Base-by-base conservation (phyloP, 306 rosid species). In the Glycyrrhiza uralensis region DNA sequence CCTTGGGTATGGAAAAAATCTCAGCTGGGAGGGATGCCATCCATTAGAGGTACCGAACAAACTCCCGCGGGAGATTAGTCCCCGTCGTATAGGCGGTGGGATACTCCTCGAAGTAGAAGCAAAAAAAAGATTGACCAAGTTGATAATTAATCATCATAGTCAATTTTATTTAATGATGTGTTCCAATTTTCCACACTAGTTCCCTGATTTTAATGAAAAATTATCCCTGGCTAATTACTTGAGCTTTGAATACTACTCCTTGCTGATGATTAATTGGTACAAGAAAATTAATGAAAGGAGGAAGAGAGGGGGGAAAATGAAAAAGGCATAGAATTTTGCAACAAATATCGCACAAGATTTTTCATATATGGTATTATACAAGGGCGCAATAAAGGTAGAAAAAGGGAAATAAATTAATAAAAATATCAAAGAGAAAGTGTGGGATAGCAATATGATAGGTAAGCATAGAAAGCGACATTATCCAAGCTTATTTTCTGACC, bases 381-480 rank as follows among this genome's bases (percentile, higher is more conserved):
- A 44, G 8, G 57, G 22, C 9, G 30, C 41, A 44, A 67, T 39
- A 57, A 78, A 74, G 54, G 41, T 36, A 4, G 32, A 20, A 52
- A 66, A 60, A 58, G 79, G 36, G 70, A 20, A 66, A 17, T 23
- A 71, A 51, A 75, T 58, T 2, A 71, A 71, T 58, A 74, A 5
- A 8, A 17, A 17, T 62, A 38, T 36, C 68, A 32, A 26, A 77
- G 59, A 42, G 39, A 42, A 57, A 35, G 54, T 18, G 58, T 60
- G 66, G 6, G 62, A 14, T 50, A 22, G 58, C 74, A 63, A 63
- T 29, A 39, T 52, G 69, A 71, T 62, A 78, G 36, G 47, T 71
- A 30, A 78, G 60, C 80, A 45, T 12, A 36, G 83, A 80, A 61
- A 77, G 22, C 2, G 83, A 56, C 83, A 56, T 69, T 6, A 52